Percentiles rank a stretch among this genome's conserved stretches.
Evolutionary conservation across 345 rosid genomes (phyloP).

Genomic region (Erucastrum elatum): DNA sequence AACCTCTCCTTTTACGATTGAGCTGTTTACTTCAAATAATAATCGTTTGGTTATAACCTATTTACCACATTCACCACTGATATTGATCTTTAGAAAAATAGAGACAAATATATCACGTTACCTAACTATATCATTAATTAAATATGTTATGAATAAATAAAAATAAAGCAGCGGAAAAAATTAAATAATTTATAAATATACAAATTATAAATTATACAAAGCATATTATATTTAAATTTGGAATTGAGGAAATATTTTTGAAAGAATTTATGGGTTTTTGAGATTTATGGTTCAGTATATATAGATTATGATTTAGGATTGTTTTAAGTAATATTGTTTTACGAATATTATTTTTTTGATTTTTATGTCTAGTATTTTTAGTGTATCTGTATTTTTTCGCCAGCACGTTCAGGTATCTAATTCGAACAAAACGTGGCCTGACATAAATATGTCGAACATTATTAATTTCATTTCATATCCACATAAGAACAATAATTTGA

Average conservation of each 20-base stretch:
- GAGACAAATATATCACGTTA: background rate
- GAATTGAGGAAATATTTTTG: background rate
- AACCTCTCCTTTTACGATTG: background rate
- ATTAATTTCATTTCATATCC: background rate
- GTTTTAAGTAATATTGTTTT: background rate
- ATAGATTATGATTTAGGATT: background rate
- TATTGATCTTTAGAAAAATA: background rate
- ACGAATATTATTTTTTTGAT: background rate
- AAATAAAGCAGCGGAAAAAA: background rate
- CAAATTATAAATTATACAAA: background rate
- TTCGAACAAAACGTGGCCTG: background rate
- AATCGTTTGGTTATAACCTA: background rate
- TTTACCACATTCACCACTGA: background rate
- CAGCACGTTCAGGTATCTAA: background rate
- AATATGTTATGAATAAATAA: background rate
- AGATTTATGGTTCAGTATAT: background rate
- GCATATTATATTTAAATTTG: background rate
- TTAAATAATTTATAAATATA: background rate
- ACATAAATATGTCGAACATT: background rate
- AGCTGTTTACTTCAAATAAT: background rate
- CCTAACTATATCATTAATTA: background rate
- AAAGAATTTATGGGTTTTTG: background rate
- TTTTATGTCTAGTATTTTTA: background rate
- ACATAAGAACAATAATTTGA: background rate
- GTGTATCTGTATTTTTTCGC: background rate